Base-by-base conservation (phyloP, 352 stramenopile genomes). In the Phytophthora constricta region DNA sequence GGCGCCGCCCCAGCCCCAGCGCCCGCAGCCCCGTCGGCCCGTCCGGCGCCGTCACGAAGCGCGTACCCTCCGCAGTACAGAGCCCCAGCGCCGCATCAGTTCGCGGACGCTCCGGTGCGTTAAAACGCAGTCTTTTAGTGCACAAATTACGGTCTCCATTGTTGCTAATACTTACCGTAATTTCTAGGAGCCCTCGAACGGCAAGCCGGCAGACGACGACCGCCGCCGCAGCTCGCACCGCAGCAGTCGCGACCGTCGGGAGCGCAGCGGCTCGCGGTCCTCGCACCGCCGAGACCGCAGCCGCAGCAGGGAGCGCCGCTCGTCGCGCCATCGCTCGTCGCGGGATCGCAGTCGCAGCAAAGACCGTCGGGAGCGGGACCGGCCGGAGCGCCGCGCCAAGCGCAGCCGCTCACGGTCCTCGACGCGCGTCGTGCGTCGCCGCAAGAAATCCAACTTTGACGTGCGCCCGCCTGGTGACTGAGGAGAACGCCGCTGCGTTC, bases 371-470 rank as follows among this genome's bases (percentile, higher is more conserved):
- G 62, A 45, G 27, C 74, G 69, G 45, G 65, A 77, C 8, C 68
- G 66, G 11, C 78, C 72, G 45, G 68, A 88, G 25, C 81, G 80
- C n/a, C 71, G 50, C 64, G 68, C 75, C 25, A 65, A 58, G 59
- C 76, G 80, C 62, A 79, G 72, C 48, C 77, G 82, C 53, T 79
- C 72, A 23, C 68, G 69, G 31, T 89, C 82, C 39, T 70, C 72
- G 49, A 74, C 79, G 33, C 72, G 65, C 37, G 64, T 86, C 19
- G 76, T 86, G 17, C 79, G 81, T 33, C 78, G 80, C 46, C 75
- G 82, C 50, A 86, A 88, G 63, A 90, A 92, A 79, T 89, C 76
- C 69, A 92, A 91, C 62, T 95, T 95, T 72, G 87, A 95, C 62
- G 84, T 95, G 68, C 77, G 80, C 2, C 87, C 87, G 43, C 84